Conservation (phyloP, 805 yeast genomes). For the Cephaloascus fragrans region DNA sequence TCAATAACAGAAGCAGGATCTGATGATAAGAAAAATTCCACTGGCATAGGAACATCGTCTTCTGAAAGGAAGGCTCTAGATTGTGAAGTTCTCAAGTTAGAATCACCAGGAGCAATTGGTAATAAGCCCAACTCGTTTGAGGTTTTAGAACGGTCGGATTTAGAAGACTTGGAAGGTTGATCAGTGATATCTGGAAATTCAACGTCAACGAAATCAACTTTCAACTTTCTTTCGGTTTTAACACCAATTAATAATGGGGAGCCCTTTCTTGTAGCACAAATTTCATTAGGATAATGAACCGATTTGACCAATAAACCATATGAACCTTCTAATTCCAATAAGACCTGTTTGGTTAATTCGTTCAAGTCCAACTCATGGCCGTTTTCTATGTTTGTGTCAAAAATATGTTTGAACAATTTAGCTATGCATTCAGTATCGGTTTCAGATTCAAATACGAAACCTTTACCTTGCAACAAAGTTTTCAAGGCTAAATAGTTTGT, state of each 20-base stretch:
- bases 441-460: slow-evolving; percentile 77
- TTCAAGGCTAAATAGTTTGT: slow-evolving; percentile 91
- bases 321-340: slow-evolving; percentile 93
- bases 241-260: slow-evolving; percentile 97
- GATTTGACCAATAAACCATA: slow-evolving; percentile 93
- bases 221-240: slow-evolving; percentile 87
- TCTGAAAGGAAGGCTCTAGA: slow-evolving; percentile 95
- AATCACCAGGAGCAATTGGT: slow-evolving; percentile 46
- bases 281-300: slow-evolving; percentile 87
- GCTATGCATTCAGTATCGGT: slow-evolving; percentile 99
- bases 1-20: slow-evolving; percentile 96
- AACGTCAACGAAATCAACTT: slow-evolving; percentile 96
- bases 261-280: slow-evolving; percentile 95
- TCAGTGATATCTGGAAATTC: slow-evolving; percentile 74
- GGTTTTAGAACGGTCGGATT: background rate
- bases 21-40: slow-evolving; percentile 91
- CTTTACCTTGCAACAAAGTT: slow-evolving; percentile 71
- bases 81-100: slow-evolving; percentile 73
- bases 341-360: slow-evolving; percentile 84
- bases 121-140: slow-evolving; percentile 24
- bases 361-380: slow-evolving; percentile 80
- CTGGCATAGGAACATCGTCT: slow-evolving; percentile 86
- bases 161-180: slow-evolving; percentile 11
- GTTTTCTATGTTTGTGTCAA: slow-evolving; percentile 63
- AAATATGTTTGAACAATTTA: slow-evolving; percentile 83